phyloP scores from a whole-genome alignment of 108 stramenopile genomes.

The Craspedostauros australis region DNA sequence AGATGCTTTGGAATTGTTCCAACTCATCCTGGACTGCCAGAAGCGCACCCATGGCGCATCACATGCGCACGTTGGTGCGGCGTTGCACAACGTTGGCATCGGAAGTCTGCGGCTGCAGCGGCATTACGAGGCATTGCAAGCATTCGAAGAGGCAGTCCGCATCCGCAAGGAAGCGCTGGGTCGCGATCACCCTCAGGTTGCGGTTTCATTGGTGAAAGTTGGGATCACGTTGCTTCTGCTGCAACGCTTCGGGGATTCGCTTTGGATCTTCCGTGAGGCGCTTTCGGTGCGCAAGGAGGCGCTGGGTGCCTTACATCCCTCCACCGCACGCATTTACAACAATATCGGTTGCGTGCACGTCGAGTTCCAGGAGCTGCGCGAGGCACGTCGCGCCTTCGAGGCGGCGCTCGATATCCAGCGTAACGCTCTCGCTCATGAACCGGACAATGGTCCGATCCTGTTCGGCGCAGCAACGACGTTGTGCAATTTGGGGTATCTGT shows the following conservation, averaged over 20 bases:
- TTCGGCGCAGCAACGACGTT: slow-evolving; percentile 51
- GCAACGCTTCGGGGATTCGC: slow-evolving; percentile 40
- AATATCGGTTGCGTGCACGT: slow-evolving; percentile 64
- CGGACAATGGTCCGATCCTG: slow-evolving; percentile 35
- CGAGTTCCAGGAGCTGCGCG: slow-evolving; percentile 33
- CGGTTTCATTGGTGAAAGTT: slow-evolving; percentile 49
- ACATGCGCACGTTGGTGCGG: slow-evolving; percentile 40
- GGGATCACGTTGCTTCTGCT: slow-evolving; percentile 41
- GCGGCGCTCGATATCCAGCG: slow-evolving; percentile 45
- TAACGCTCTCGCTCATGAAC: slow-evolving; percentile 34
- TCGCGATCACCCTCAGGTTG: slow-evolving; percentile 42
- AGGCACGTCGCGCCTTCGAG: slow-evolving; percentile 44
- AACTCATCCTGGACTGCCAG: slow-evolving; percentile 31
- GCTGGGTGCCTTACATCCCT: slow-evolving; percentile 43
- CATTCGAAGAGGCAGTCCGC: slow-evolving; percentile 51
- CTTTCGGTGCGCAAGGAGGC: slow-evolving; percentile 34
- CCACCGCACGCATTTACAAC: slow-evolving; percentile 45
- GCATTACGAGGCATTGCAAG: slow-evolving; percentile 36
- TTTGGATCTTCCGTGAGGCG: slow-evolving; percentile 48
- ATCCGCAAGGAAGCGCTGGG: slow-evolving; percentile 45
- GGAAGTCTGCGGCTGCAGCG: slow-evolving; percentile 27
- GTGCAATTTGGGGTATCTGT: slow-evolving; percentile 52
- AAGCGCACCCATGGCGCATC: slow-evolving; percentile 24
- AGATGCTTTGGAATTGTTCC: slow-evolving; percentile 33
- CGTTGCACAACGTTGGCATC: slow-evolving; percentile 51